These are phyloP conservation scores for Russula sp. DNA, from an alignment of 768 basidiomycete genomes.

Conservation along the genomic window DNA sequence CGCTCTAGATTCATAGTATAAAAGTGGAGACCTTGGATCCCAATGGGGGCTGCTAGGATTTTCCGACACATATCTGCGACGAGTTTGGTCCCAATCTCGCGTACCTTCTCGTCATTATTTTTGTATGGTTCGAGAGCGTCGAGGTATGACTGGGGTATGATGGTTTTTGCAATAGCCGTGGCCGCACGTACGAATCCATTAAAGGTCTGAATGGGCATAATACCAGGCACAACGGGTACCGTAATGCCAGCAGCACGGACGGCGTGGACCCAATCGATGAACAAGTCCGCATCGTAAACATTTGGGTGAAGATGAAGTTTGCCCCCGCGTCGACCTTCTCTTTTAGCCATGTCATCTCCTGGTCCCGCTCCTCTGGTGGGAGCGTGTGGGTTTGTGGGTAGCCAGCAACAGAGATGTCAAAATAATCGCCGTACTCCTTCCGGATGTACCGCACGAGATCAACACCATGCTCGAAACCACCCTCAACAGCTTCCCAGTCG, in stretches of 20 bases:
- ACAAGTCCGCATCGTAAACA: constrained; percentile 96
- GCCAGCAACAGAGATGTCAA: constrained; percentile 91
- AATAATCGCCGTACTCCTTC: constrained; percentile 80
- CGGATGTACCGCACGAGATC: constrained; percentile 92
- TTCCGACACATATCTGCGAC: constrained; percentile 92
- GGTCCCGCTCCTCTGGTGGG: constrained; percentile 66
- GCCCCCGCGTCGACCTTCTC: constrained; percentile 89
- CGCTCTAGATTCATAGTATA: constrained; percentile 98
- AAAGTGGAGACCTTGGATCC: constrained; percentile 88
- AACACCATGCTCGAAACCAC: constrained; percentile 85
- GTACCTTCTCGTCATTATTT: constrained; percentile 90
- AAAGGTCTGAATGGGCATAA: constrained; percentile 95
- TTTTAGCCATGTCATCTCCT: constrained; percentile 83
- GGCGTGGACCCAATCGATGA: constrained; percentile 85
- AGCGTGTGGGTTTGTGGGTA: constrained; percentile 83
- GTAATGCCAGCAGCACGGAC: constrained; percentile 84
- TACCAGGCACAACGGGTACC: constrained; percentile 88
- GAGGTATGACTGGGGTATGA: constrained; percentile 71
- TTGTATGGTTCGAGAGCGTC: constrained; percentile 82
- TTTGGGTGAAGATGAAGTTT: constrained; percentile 94
- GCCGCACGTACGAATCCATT: constrained; percentile 89
- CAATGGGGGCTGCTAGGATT: constrained; percentile 76
- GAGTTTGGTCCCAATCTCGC: constrained; percentile 88
- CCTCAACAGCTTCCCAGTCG: constrained; percentile 90
- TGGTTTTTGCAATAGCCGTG: constrained; percentile 62